Evolutionary conservation across 495 filamentous ascomycete species (phyloP).

Genomic region (Amorphotheca resinae): DNA sequence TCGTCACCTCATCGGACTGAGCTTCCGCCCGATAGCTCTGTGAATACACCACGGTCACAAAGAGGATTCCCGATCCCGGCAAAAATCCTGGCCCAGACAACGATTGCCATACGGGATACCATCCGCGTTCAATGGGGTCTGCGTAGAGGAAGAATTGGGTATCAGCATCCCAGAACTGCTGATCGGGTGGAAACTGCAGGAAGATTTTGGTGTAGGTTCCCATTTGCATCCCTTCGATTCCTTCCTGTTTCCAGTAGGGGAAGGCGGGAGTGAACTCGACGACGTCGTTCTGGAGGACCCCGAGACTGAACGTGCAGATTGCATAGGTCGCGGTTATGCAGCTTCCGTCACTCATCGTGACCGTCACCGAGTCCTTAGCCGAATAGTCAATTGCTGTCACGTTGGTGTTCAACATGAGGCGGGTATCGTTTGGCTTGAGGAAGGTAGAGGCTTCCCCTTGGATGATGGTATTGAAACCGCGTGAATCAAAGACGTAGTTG

Average conservation of each 20-base stretch:
- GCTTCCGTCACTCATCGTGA: conserved; percentile 40
- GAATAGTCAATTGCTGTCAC: conserved; percentile 47
- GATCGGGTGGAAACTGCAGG: conserved; percentile 46
- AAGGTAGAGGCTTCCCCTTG: conserved; percentile 50
- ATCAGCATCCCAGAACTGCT: conserved; percentile 52
- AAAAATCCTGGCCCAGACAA: conserved; percentile 47
- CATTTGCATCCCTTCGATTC: conserved; percentile 56
- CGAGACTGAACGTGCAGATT: conserved; percentile 34
- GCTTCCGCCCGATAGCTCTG: conserved; percentile 52
- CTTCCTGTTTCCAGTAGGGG: conserved; percentile 53
- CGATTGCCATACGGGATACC: conserved; percentile 62
- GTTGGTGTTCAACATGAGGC: conserved; percentile 46
- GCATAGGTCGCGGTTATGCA: conserved; percentile 46
- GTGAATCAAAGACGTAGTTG: conserved; percentile 53
- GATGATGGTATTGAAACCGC: conserved; percentile 53
- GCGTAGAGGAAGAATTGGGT: conserved; percentile 65
- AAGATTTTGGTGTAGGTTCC: conserved; percentile 74
- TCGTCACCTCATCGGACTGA: conserved; percentile 48
- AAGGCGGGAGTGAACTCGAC: conserved; percentile 49
- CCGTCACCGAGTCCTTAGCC: conserved; percentile 29
- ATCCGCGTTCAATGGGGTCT: conserved; percentile 46
- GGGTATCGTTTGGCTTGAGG: conserved; percentile 40
- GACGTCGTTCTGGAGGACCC: conserved; percentile 53
- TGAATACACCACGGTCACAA: conserved; percentile 52
- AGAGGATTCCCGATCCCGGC: conserved; percentile 51